Evolutionary conservation across 176 grass and related monocot genomes (phyloP).

Genomic region (sorghum (Sorghum bicolor)): Sorghum_bicolor_NCBIv3 NC_012875.2:57534501-57535000

Average conservation of each 20-base stretch:
- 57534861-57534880: slow-evolving; percentile 89
- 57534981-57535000: slow-evolving; percentile 60
- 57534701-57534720: slow-evolving; percentile 74
- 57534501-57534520: slow-evolving; percentile 71
- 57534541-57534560: slow-evolving; percentile 71
- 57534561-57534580: slow-evolving; percentile 75
- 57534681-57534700: slow-evolving; percentile 33
- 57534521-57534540: slow-evolving; percentile 91
- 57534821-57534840: slow-evolving; percentile 40
- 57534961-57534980: slow-evolving; percentile 57
- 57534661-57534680: not conserved
- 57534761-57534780: slow-evolving; percentile 57
- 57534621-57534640: slow-evolving; percentile 25
- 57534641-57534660: slow-evolving; percentile 25
- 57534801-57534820: slow-evolving; percentile 20
- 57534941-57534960: slow-evolving; percentile 46
- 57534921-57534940: slow-evolving; percentile 53
- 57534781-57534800: slow-evolving; percentile 67
- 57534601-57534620: slow-evolving; percentile 35
- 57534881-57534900: slow-evolving; percentile 49
- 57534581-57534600: slow-evolving; percentile 57
- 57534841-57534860: slow-evolving; percentile 73
- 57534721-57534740: slow-evolving; percentile 68
- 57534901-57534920: slow-evolving; percentile 51
- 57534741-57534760: slow-evolving; percentile 44